Conservation (phyloP, 2,329 filamentous ascomycete species). For the Alternaria infectoria region DNA sequence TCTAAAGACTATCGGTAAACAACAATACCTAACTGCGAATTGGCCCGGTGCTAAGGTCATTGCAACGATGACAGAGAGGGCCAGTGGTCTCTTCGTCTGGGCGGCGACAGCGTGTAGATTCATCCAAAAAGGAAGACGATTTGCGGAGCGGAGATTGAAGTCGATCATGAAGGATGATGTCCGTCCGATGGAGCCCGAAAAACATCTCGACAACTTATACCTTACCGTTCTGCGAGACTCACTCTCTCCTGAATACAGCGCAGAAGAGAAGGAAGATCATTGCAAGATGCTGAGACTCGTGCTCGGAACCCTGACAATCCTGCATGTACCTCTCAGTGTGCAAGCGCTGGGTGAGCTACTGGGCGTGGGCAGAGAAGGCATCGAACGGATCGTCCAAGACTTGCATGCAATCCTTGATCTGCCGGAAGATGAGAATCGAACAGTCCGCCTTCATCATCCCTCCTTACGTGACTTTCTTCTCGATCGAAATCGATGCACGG, state of each 20-base stretch:
- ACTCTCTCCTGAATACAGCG: background rate
- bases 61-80: constrained; percentile 10
- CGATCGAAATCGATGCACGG: background rate
- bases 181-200: background rate
- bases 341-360: background rate
- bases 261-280: background rate
- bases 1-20: background rate
- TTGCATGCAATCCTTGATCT: background rate
- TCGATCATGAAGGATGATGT: background rate
- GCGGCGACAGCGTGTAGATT: constrained; percentile 36
- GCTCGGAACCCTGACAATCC: background rate
- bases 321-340: background rate
- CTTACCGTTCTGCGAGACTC: background rate
- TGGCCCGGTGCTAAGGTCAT: constrained; percentile 21
- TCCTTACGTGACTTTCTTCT: constrained; percentile 4
- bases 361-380: fast-evolving
- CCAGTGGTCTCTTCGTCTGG: constrained; percentile 47
- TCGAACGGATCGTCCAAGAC: background rate
- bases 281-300: background rate
- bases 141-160: background rate
- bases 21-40: background rate
- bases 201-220: background rate
- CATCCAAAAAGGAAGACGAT: constrained; percentile 1
- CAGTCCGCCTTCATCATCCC: background rate
- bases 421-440: background rate